phyloP scores from a whole-genome alignment of 352 stramenopile genomes.

The Thraustochytrium sp. region DNA sequence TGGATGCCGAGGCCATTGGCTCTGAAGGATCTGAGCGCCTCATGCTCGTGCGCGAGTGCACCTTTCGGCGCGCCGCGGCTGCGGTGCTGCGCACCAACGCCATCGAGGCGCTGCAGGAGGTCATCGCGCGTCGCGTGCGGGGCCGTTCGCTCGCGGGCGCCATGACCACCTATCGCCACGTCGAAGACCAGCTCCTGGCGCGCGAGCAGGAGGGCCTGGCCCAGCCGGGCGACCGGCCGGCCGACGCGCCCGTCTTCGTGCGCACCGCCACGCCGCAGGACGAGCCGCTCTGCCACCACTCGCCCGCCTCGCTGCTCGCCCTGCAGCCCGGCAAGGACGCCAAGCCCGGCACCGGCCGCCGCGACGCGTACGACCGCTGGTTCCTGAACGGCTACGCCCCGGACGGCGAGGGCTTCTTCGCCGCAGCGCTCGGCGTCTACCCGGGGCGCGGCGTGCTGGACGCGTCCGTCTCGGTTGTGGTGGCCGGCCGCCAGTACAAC shows the following conservation, averaged over 20 bases:
- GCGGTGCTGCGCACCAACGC: background rate
- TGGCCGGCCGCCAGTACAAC: constrained; percentile 16
- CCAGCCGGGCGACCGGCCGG: background rate
- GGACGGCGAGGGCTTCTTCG: constrained; percentile 1
- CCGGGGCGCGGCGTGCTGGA: background rate
- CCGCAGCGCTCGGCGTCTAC: background rate
- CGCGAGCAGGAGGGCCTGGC: background rate
- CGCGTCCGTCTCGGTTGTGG: background rate
- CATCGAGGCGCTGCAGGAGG: background rate
- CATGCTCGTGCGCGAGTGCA: background rate
- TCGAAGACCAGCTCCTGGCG: constrained; percentile 34
- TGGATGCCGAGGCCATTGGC: background rate
- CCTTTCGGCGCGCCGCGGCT: background rate
- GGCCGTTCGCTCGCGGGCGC: background rate
- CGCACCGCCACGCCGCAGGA: background rate
- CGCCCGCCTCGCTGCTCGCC: background rate
- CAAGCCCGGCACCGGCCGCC: background rate
- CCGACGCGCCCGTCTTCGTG: background rate
- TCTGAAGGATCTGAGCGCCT: too few species aligned
- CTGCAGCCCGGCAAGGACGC: background rate
- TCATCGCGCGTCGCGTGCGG: background rate
- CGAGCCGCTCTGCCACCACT: background rate
- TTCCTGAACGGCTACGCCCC: constrained; percentile 28
- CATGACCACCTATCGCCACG: background rate
- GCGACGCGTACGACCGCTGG: constrained; percentile 24